These are phyloP conservation scores for Gaillardinia entomophila DNA, from an alignment of 805 yeast genomes.

Conservation along the genomic window DNA sequence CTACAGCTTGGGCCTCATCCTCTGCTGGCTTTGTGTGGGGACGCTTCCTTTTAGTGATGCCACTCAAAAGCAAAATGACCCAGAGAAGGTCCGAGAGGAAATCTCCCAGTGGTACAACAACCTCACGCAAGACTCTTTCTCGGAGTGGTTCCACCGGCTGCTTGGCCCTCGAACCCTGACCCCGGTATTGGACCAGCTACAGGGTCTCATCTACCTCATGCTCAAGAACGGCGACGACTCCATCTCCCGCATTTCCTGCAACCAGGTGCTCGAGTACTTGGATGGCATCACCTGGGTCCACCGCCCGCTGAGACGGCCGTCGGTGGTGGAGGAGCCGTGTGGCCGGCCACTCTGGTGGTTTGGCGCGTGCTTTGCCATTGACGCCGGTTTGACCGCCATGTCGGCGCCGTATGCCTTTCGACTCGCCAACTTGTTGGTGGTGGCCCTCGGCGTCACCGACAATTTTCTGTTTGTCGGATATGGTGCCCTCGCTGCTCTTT, in stretches of 20 bases:
- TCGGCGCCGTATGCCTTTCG: too few relatives aligned
- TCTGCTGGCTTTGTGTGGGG: conserved; percentile 69
- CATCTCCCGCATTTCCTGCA: conserved; percentile 1
- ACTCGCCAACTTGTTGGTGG: too few relatives aligned
- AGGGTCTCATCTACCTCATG: conserved; percentile 22
- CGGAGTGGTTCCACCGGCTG: conserved; percentile 18
- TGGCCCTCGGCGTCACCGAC: too few relatives aligned
- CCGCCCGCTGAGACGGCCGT: conserved; percentile 2
- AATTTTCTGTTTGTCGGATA: too few relatives aligned
- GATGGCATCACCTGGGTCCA: conserved; percentile 14
- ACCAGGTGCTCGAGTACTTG: conserved; percentile 14
- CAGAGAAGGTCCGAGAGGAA: conserved; percentile 17
- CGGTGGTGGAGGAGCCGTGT: neutral
- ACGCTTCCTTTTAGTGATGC: conserved; percentile 48
- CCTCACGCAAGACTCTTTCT: conserved; percentile 14
- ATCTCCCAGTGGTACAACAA: conserved; percentile 27
- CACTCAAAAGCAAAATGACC: conserved; percentile 18
- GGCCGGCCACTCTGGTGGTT: neutral
- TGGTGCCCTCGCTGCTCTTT: too few relatives aligned
- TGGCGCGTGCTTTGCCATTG: neutral
- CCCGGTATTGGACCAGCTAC: conserved; percentile 8
- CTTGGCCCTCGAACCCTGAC: neutral
- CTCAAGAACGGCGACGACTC: conserved; percentile 12
- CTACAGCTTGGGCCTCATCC: conserved; percentile 79
- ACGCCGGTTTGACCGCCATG: neutral